Base-by-base conservation (phyloP, 768 basidiomycete genomes). In the Suillus ampliporus region DNA sequence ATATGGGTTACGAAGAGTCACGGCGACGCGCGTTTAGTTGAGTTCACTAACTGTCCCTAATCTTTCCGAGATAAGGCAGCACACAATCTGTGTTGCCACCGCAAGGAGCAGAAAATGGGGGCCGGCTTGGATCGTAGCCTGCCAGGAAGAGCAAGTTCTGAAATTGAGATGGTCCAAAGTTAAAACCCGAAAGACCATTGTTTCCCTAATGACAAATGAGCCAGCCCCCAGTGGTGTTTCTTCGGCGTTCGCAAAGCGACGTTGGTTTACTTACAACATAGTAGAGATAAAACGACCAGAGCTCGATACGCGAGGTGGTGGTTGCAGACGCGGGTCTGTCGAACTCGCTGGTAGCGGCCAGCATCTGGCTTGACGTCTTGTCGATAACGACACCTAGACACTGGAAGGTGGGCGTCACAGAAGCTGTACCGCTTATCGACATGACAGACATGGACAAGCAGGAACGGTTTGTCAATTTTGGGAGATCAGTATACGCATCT, bases 121-220 rank as follows among this genome's bases (percentile, higher is more conserved):
- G 79, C 35, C 82, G 71, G n/a, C 78, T 77, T 10, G 88, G 89
- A 70, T 91, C 88, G 61, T 89, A 89, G 4, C 89, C 89, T n/a
- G 89, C 89, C 13, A 89, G 79, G 68, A 83, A 90, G 37, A 91
- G 81, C 57, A 90, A 74, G 70, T 90, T 90, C 71, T 90, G 89
- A 72, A 90, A 90, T 67, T 90, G 89, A 10, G 87, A 89, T 1
- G 89, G 89, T 5, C 88, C 89, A 71, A 88, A 89, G 67, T 89
- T 89, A 80, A 89, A 82, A 31, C 86, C 88, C 2, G 87, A 83
- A 34, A 90, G 75, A 9, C 89, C 89, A 57, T 85, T 90, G 63
- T 90, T 90, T 37, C 89, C 89, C 80, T 82, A 35, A 7, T n/a
- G 23, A 50, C 5, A 51, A 34, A 19, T n/a, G 31, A 51, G 50